phyloP scores from a whole-genome alignment of 2,329 filamentous ascomycete genomes.

The Aspergillus phoenicis region DNA sequence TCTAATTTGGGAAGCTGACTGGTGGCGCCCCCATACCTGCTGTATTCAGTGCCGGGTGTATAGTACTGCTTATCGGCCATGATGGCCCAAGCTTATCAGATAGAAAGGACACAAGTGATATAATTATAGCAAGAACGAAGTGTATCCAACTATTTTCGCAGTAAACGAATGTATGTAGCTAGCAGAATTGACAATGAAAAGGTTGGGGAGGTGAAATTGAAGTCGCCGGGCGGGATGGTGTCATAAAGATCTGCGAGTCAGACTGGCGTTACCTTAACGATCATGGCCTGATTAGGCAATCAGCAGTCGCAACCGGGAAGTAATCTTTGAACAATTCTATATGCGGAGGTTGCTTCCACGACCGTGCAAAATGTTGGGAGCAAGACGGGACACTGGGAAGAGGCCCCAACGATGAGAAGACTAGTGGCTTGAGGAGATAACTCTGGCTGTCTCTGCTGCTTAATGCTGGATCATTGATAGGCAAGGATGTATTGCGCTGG shows the following conservation, averaged over 20 bases:
- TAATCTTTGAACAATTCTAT: background rate
- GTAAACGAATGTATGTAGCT: background rate
- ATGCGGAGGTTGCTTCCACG: background rate
- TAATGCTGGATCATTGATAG: too few species aligned
- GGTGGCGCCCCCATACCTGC: conserved; percentile 26
- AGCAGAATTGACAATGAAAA: background rate
- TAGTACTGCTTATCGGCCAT: conserved; percentile 6
- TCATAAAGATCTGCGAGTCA: conserved; percentile 16
- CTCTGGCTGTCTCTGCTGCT: too few species aligned
- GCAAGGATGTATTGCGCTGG: background rate
- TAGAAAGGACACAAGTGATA: too few species aligned
- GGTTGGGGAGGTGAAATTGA: background rate
- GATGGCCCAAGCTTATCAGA: background rate
- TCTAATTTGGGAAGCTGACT: conserved; percentile 21
- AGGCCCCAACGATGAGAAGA: too few species aligned
- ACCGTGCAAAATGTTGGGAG: background rate
- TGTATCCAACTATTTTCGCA: background rate
- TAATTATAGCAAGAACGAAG: background rate
- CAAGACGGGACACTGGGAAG: too few species aligned
- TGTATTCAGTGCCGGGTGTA: conserved; percentile 21
- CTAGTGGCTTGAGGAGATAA: too few species aligned
- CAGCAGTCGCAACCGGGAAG: background rate
- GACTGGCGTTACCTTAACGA: conserved; percentile 9
- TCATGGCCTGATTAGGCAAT: conserved; percentile 19
- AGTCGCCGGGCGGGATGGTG: conserved; percentile 10